Evolutionary conservation across 179 eudicot species (phyloP), one percentile per base, ranked within the genome.

Genomic region (Actinidia arguta): DNA sequence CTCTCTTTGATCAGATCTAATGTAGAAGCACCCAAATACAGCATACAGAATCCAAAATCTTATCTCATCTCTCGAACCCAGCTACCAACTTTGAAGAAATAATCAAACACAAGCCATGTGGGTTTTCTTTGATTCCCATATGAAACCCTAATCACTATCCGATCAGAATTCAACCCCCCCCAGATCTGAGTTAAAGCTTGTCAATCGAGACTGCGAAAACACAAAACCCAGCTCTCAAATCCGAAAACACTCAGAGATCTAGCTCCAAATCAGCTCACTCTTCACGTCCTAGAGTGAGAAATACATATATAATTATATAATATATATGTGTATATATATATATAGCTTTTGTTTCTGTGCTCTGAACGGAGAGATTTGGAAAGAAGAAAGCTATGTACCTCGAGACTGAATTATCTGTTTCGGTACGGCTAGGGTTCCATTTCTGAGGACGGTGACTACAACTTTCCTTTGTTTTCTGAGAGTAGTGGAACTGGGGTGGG

Each of bases 21-120:
- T 4, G 81, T 55, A 63, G 24, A 75, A 31, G 7, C n/a, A 50
- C 62, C 81, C 36, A 75, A 64, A 68, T 71, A 42, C 78, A 78
- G 47, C 71, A 48, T 46, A 82, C 20, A 83, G n/a, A 58, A 78
- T 47, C 78, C 56, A 67, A 71, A 20, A 52, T 50, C 56, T 83
- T 16, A 76, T 71, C 75, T 83, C 56, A 4, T 8, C 44, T 22
- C 74, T 3, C n/a, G 18, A 50, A 50, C 14, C 17, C 17, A 67
- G 36, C 3, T 67, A 39, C 20, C 75, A 64, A 50, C 22, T 22
- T 63, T n/a, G n/a, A n/a, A n/a, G n/a, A n/a, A n/a, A n/a, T n/a
- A n/a, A 36, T 14, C 64, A 42, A 77, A 78, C 72, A 62, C 31
- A 24, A 59, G 18, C 62, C 36, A 24, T 42, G 52, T 63, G 72